Base-by-base conservation (phyloP, 805 yeast species). In the Pachysolen tannophilus region DNA sequence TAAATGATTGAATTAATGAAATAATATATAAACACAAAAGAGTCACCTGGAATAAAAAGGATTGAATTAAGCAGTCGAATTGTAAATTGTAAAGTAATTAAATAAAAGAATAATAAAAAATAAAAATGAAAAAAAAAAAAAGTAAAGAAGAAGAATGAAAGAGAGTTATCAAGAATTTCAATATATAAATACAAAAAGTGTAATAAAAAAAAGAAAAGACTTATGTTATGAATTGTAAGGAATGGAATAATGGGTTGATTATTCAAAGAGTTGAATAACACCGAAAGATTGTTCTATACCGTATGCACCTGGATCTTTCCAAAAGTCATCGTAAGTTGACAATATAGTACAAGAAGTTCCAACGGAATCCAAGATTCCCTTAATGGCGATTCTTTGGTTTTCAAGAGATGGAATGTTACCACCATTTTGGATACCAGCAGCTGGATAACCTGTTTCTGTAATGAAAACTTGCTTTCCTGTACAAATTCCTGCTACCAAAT, bases 401-500 rank as follows among this genome's bases (percentile, higher is more conserved):
- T 53, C 83, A 6, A 58, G 52, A 25, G 75, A 58, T 41, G 96
- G 96, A 26, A 77, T 71, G 46, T 86, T 82, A 33, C 60, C 59
- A 37, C 96, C 96, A 51, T 84, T 76, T 39, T 67, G 62, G 40
- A 52, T 54, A 49, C 96, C 96, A 27, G 65, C 61, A 46, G 79
- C 74, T 48, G 96, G 96, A 55, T 84, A 87, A 29, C 96, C 96
- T 5, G 95, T 86, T 59, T 87, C 96, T 15, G 94, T 78, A 37
- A 87, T 75, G 15, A 64, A 45, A 25, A 83, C 77, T 6, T 61
- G 56, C 55, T 68, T 63, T 39, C 63, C 59, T 20, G 71, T 61
- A 63, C 96, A 87, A 30, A 66, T 59, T 11, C 56, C 58, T 45
- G 68, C 58, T 18, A 78, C 78, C 38, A 78, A 52, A 16, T 48